Evolutionary conservation across 495 filamentous ascomycete genomes (phyloP).

Genomic region (Neurospora africana): DNA sequence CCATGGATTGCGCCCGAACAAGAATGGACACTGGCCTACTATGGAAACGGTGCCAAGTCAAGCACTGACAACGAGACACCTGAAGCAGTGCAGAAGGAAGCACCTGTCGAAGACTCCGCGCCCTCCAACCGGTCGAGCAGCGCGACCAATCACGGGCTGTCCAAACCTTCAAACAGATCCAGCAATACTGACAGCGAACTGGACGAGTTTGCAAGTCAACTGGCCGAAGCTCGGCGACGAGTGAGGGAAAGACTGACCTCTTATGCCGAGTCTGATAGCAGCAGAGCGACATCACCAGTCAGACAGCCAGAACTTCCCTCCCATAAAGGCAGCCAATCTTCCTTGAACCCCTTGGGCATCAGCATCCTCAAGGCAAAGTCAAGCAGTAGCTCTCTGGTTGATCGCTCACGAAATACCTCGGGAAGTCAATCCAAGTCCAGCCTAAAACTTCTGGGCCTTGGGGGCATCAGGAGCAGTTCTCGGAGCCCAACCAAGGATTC

Average conservation of each 20-base stretch:
- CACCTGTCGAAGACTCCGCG: background rate
- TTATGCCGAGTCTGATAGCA: slow-evolving; percentile 54
- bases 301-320: slow-evolving; percentile 27
- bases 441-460: slow-evolving; percentile 63
- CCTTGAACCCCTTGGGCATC: slow-evolving; percentile 53
- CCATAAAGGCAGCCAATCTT: slow-evolving; percentile 33
- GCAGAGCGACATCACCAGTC: slow-evolving; percentile 43
- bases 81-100: slow-evolving; percentile 6
- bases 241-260: slow-evolving; percentile 74
- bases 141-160: slow-evolving; percentile 17
- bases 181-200: slow-evolving; percentile 41
- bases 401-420: slow-evolving; percentile 27
- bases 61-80: slow-evolving; percentile 9
- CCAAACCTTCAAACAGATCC: slow-evolving; percentile 17
- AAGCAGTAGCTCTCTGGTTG: slow-evolving; percentile 48
- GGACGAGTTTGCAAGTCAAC: slow-evolving; percentile 70
- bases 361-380: slow-evolving; percentile 58
- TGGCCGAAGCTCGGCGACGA: slow-evolving; percentile 63
- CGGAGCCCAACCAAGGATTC: slow-evolving; percentile 31
- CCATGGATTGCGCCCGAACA: slow-evolving; percentile 44
- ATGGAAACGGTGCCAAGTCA: slow-evolving; percentile 17
- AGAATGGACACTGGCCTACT: slow-evolving; percentile 32
- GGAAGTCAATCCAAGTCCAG: slow-evolving; percentile 44
- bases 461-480: slow-evolving; percentile 42
- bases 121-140: background rate